Conservation (phyloP, 225 moss, liverwort and hornwort genomes). For the Physcomitrium patens region DNA sequence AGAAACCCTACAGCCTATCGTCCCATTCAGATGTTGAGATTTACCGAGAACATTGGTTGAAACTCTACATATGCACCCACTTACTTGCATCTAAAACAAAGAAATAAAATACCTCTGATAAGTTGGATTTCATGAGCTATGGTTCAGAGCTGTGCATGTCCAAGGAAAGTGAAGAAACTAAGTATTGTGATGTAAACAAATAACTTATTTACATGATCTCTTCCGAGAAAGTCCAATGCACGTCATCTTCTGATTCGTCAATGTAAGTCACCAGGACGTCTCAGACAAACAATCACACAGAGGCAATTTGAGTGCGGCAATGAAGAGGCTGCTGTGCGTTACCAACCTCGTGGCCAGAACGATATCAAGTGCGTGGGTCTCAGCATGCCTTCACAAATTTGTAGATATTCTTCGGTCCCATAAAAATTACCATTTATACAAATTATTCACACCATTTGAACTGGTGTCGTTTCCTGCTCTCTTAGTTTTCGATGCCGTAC, state of each 20-base stretch:
- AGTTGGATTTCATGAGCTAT: neutral
- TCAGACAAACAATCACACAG: slow-evolving; percentile 1
- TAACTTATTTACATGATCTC: neutral
- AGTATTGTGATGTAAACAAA: neutral
- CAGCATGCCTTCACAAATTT: neutral
- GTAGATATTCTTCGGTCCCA: neutral
- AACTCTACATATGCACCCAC: slow-evolving; percentile 10
- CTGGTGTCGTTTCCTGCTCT: neutral
- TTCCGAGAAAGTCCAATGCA: neutral
- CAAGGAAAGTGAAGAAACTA: slow-evolving; percentile 12
- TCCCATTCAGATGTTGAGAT: slow-evolving; percentile 5
- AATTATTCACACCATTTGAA: no score
- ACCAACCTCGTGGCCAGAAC: slow-evolving; percentile 3
- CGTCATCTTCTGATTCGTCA: slow-evolving; percentile 7
- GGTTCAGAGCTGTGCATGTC: slow-evolving; percentile 9
- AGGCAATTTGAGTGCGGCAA: slow-evolving; percentile 6
- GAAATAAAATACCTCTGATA: slow-evolving; percentile 10
- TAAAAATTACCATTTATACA: neutral
- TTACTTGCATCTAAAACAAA: neutral
- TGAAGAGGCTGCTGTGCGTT: neutral
- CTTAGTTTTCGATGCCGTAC: neutral
- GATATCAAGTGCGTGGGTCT: slow-evolving; percentile 2
- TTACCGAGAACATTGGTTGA: neutral
- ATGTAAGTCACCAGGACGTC: neutral
- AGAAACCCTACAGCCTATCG: neutral